Evolutionary conservation across 352 stramenopile species (phyloP).

Genomic region (Phytophthora idaei): DNA sequence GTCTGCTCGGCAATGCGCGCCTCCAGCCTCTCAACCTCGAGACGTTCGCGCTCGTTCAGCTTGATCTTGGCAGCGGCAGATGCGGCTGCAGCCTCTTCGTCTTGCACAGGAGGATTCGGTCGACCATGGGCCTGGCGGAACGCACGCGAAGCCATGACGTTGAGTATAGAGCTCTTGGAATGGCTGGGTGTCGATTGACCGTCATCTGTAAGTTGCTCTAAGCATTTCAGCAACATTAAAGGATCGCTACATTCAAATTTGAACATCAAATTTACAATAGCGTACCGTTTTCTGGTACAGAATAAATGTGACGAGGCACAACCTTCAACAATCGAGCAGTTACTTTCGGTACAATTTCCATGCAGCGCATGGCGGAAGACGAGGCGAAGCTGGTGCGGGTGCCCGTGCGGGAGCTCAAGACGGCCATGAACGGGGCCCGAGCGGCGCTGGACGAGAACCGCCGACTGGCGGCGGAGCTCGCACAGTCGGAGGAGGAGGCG

Average conservation of each 20-base stretch:
- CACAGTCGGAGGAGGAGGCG: slow-evolving; percentile 40
- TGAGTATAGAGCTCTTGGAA: slow-evolving; percentile 21
- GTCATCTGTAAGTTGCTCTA: background rate
- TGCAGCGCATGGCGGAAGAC: slow-evolving; percentile 16
- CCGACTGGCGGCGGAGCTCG: slow-evolving; percentile 39
- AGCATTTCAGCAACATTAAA: background rate
- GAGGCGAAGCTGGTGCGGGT: slow-evolving; percentile 50
- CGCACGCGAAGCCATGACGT: slow-evolving; percentile 36
- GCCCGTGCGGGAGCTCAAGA: slow-evolving; percentile 43
- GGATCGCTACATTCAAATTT: too few relatives aligned
- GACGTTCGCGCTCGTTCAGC: slow-evolving; percentile 72
- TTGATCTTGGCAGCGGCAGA: slow-evolving; percentile 55
- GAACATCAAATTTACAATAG: background rate
- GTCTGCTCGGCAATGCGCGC: slow-evolving; percentile 70
- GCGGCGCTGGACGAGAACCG: slow-evolving; percentile 41
- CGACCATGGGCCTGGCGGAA: slow-evolving; percentile 38
- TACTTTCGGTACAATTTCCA: background rate
- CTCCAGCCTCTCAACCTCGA: slow-evolving; percentile 74
- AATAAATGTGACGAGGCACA: slow-evolving; percentile 21
- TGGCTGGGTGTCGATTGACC: slow-evolving; percentile 22
- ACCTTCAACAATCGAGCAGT: slow-evolving; percentile 20
- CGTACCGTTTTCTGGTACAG: slow-evolving; percentile 5
- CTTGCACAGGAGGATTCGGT: slow-evolving; percentile 10
- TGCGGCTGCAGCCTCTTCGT: slow-evolving; percentile 25
- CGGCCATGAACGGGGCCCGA: slow-evolving; percentile 39